Evolutionary conservation across 306 rosid genomes (phyloP), one percentile per base, ranked within the genome.

Genomic region (Prinsepia uniflora): DNA sequence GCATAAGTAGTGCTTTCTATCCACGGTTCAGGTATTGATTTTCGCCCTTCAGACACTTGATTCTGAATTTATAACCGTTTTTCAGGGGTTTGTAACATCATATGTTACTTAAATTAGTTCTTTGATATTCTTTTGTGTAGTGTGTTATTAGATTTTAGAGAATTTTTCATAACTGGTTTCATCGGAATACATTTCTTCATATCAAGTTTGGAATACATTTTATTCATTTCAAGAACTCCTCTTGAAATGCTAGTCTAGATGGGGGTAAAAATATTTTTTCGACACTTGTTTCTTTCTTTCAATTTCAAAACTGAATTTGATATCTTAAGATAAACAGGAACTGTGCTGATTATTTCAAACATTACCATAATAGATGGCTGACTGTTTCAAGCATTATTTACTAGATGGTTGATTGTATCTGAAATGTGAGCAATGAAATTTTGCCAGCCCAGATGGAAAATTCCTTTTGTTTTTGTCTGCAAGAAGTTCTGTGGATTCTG

Each of bases 391-490:
- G 45, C 5, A 22, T 10, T 56, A 63, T 63, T 36, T 49, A 17
- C 42, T 6, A 19, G 20, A 40, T 70, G 56, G 52, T 46, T 77
- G 47, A 70, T 66, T 45, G 34, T 49, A 64, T 58, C 36, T 73
- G 57, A 63, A 78, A 58, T 40, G 17, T 68, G 59, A 59, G 62
- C 71, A 69, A 46, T 68, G 39, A 71, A 22, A 41, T 80, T 54
- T 54, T 72, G 61, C 73, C 92, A 92, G 98, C 82, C 95, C 90
- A 68, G 84, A 92, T 78, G 96, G 92, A 70, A 86, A 87, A 53
- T 80, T 79, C 68, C 95, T 89, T 65, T 81, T 85, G 72, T 89
- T 92, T 86, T 78, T 89, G 76, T 89, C 96, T 61, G 89, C 95
- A 60, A 84, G 78, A 75, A 73, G 80, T 75, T 78, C 89, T 36